phyloP scores from a whole-genome alignment of 2,329 filamentous ascomycete species.

The Aspergillus sergii region DNA sequence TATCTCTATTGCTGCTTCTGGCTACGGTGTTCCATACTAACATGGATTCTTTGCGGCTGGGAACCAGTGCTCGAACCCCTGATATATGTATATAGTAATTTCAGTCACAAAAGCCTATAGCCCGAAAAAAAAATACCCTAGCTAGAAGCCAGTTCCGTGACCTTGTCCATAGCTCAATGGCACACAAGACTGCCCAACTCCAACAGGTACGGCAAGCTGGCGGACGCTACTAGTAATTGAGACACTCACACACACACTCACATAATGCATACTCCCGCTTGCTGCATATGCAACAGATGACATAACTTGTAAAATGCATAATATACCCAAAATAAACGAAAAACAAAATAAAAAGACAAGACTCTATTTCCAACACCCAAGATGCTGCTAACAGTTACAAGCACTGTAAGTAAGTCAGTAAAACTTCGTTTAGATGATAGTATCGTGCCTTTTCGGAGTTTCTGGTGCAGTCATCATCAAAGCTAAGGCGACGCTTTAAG shows the following conservation, averaged over 20 bases:
- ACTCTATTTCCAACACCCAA: background rate
- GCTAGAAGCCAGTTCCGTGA: background rate
- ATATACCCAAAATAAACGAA: background rate
- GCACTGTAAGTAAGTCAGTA: background rate
- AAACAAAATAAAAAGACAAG: background rate
- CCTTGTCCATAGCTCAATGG: background rate
- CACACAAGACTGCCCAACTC: background rate
- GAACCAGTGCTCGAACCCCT: background rate
- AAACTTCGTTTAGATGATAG: background rate
- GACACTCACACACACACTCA: background rate
- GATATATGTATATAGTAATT: background rate
- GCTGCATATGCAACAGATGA: conserved; percentile 11
- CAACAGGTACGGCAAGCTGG: background rate
- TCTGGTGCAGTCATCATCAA: background rate
- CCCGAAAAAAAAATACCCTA: background rate
- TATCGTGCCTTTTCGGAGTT: background rate
- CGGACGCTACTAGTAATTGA: background rate
- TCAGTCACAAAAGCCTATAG: background rate
- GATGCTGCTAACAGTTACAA: background rate
- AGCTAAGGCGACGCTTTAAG: conserved; percentile 56
- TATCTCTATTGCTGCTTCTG: background rate
- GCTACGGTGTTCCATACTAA: background rate
- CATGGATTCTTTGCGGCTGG: background rate
- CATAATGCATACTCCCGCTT: conserved; percentile 10
- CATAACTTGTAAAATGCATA: background rate